A percentile compares a stretch with the other conserved stretches of the same genome.
Conservation (phyloP, 1,284 basidiomycete species). For the Leccinum laetum region DNA sequence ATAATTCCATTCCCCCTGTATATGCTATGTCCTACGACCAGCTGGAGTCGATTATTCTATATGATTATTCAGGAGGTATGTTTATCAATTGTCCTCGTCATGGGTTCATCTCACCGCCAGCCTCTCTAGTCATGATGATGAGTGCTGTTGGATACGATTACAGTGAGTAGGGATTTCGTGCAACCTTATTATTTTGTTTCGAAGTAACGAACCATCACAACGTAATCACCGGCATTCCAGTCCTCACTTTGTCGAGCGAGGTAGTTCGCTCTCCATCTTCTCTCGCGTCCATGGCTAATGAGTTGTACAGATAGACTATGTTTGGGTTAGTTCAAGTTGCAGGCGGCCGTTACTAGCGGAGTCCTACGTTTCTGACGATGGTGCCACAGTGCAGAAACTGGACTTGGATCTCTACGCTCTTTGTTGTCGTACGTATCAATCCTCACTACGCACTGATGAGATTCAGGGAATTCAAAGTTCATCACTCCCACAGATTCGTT, state of each 20-base stretch:
- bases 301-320: not conserved
- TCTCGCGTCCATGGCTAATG: not conserved
- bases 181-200: not conserved
- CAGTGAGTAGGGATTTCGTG: not conserved
- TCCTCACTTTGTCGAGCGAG: slow-evolving; percentile 6
- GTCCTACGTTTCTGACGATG: not conserved
- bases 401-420: slow-evolving; percentile 16
- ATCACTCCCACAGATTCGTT: slow-evolving; percentile 14
- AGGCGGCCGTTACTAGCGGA: no score
- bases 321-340: slow-evolving; percentile 13
- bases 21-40: not conserved
- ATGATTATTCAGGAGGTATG: not conserved
- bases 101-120: not conserved
- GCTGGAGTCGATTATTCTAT: not conserved
- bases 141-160: slow-evolving; percentile 4
- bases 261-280: not conserved
- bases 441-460: no score
- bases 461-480: not conserved
- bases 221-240: not conserved
- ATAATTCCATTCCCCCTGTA: not conserved
- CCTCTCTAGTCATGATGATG: not conserved
- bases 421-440: slow-evolving; percentile 13
- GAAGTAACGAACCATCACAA: not conserved
- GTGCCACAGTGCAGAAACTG: slow-evolving; percentile 12
- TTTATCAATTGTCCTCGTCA: not conserved